Base-by-base conservation (phyloP, 305 asterid species). In the Rubia peregrina region DNA sequence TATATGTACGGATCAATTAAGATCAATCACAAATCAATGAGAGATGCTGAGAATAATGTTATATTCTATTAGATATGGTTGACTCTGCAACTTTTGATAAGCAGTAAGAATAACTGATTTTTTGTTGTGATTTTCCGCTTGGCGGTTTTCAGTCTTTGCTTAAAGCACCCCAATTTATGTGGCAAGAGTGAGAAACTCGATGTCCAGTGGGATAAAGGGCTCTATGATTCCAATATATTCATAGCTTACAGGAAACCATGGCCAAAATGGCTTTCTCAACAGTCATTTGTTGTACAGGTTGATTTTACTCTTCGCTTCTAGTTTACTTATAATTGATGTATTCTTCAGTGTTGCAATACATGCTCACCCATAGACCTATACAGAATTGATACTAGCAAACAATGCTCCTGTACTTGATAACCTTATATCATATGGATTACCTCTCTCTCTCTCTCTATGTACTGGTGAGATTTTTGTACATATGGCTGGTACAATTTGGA, bases 131-230 rank as follows among this genome's bases (percentile, higher is more conserved):
- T 63, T 65, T 67, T 56, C 79, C 60, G 69, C 62, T 68, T 53
- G 48, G 44, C 26, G 8, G 13, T 67, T 57, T 78, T 80, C 87
- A 93, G 98, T 81, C 95, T 93, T 67, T 91, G 95, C 76, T 80
- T 91, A 74, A 94, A 94, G 83, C 98, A 94, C 76, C 96, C 96
- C 24, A 94, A 91, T 85, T 81, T 94, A 66, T 94, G 91, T 68
- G 98, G 98, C 69, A 91, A 88, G 80, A 85, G 97, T 56, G 97
- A 94, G 86, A 94, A 94, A 90, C 96, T 94, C 57, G 96, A 91
- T 82, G 81, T 94, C 74, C 83, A 81, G 80, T 93, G 95, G 89
- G 97, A 93, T 70, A 93, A 93, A 81, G 98, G 98, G 60, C 88
- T 93, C 9, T 91, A 92, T 78, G 96, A 93, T 84, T 91, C 97